phyloP scores from a whole-genome alignment of 192 early-diverging fungal genomes.

The Neocallimastix lanati region DNA sequence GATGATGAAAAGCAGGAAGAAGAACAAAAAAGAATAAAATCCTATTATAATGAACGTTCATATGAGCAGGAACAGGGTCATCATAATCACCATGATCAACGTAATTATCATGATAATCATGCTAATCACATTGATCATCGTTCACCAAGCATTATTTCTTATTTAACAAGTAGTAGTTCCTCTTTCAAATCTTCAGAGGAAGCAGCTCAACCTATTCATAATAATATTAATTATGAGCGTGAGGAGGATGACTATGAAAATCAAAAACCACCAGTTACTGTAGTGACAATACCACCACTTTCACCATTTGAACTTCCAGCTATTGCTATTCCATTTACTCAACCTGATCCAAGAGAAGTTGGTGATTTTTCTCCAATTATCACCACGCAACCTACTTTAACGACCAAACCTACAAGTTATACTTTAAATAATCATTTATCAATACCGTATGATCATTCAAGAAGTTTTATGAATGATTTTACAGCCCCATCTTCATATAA shows the following conservation, averaged over 20 bases:
- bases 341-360: background rate
- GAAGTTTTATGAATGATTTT: background rate
- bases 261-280: background rate
- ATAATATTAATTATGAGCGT: background rate
- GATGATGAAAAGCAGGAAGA: too few relatives aligned
- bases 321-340: background rate
- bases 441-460: background rate
- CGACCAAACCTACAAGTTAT: background rate
- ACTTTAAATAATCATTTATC: background rate
- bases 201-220: background rate
- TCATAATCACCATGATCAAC: too few relatives aligned
- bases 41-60: too few relatives aligned
- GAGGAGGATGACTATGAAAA: background rate
- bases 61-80: too few relatives aligned
- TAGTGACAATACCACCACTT: background rate
- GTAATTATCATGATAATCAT: too few relatives aligned
- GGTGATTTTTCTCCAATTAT: background rate
- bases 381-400: background rate
- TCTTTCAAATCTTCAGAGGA: background rate
- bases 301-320: background rate
- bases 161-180: too few relatives aligned
- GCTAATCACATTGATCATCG: too few relatives aligned
- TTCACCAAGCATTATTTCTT: too few relatives aligned
- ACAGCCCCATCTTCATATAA: background rate
- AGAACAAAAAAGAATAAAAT: too few relatives aligned